Evolutionary conservation across 495 filamentous ascomycete genomes (phyloP), one percentile per base, ranked within the genome.

Genomic region (Hyaloscypha variabilis): DNA sequence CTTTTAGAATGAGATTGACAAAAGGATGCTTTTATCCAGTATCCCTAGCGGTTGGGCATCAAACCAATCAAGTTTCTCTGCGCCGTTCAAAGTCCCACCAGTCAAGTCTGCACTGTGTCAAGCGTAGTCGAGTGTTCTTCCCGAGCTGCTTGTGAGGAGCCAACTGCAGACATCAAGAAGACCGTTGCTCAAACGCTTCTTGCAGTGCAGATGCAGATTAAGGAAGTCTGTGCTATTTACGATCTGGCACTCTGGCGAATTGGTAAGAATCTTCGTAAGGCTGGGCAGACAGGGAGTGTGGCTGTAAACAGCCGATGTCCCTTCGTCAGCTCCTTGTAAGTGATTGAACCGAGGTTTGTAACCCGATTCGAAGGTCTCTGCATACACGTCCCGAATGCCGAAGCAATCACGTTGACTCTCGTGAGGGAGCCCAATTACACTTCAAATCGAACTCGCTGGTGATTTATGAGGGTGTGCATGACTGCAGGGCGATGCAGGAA

Each of bases 211-310:
- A 54, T 54, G 19, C 5, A 25, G 10, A 54, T 6, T 8, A 29
- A 29, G 1, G 51, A 5, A 24, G 0, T 54, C n/a, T 6, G 51
- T 54, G 26, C 51, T 26, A 54, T 54, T 54, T 26, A 25, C 26
- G 51, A 25, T 25, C 51, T 29, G 3, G 21, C 6, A 54, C 26
- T 28, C 6, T 5, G 17, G 51, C 6, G n/a, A 54, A 26, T 28
- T 54, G 3, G 23, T 54, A 54, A 54, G 51, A 29, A 25, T 54
- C 51, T 54, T 54, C 23, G 51, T 54, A 54, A 54, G 51, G 26
- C 26, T 46, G 39, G 4, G 13, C 39, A 46, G 14, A 23, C 51
- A 25, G 51, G 51, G 51, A 29, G 51, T 25, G 26, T 34, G 49
- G 49, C 49, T 51, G 49, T 19, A 21, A 21, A 54, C 51, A 25